Percentiles rank a stretch among this genome's conserved stretches.
Evolutionary conservation across 257 asterid species (phyloP).

Genomic region (Asclepias syriaca): DNA sequence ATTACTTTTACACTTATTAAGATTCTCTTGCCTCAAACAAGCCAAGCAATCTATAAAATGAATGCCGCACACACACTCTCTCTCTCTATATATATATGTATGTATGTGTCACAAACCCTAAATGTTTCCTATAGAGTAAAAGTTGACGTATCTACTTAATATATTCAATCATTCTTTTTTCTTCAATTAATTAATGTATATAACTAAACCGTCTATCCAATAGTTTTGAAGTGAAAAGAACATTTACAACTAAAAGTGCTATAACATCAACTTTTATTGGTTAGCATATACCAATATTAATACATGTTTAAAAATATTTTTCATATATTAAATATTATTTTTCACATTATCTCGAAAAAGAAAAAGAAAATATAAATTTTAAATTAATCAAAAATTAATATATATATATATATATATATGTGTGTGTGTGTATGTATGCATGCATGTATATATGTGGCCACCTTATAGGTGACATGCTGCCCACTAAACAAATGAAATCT

Average conservation of each 20-base stretch:
- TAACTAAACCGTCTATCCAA: not conserved
- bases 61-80: no score
- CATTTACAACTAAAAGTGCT: not conserved
- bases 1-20: not conserved
- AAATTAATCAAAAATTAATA: no score
- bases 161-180: no score
- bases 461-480: not conserved
- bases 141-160: no score
- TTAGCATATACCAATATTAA: not conserved
- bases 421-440: no score
- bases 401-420: no score
- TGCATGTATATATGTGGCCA: no score
- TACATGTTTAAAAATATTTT: not conserved
- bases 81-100: no score
- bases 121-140: no score
- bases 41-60: not conserved
- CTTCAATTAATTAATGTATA: no score
- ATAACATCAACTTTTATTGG: not conserved
- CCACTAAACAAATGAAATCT: not conserved
- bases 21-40: constrained; percentile 1
- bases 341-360: not conserved
- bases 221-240: not conserved
- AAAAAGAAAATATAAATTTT: no score
- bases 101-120: no score
- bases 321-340: not conserved